phyloP scores from a whole-genome alignment of 2,329 filamentous ascomycete genomes.

The Emmonsia crescens region DNA sequence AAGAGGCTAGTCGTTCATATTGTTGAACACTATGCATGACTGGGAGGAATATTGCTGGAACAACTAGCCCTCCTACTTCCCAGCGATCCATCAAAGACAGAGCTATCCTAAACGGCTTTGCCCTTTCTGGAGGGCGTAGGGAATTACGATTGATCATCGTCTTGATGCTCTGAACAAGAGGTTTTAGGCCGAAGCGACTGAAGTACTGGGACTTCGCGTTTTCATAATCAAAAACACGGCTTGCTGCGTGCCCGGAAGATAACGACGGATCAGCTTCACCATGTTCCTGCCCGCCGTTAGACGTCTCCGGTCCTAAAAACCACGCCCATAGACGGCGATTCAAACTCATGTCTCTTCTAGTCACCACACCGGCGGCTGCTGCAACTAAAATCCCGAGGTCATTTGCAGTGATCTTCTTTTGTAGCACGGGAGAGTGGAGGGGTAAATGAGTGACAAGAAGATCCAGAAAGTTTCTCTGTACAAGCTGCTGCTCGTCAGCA shows the following conservation, averaged over 20 bases:
- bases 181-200: constrained; percentile 61
- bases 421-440: constrained; percentile 69
- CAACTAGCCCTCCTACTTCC: constrained; percentile 86
- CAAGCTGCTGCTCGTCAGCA: constrained; percentile 74
- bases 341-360: constrained; percentile 87
- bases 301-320: constrained; percentile 72
- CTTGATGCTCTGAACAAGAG: constrained; percentile 63
- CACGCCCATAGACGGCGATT: constrained; percentile 93
- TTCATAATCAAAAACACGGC: constrained; percentile 30
- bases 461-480: constrained; percentile 90
- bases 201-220: constrained; percentile 68
- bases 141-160: constrained; percentile 57
- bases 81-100: constrained; percentile 95
- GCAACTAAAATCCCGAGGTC: constrained; percentile 75
- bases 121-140: constrained; percentile 53
- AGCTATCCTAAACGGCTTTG: constrained; percentile 80
- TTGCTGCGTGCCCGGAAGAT: constrained; percentile 19
- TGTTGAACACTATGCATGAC: constrained; percentile 67
- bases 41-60: constrained; percentile 79
- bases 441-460: constrained; percentile 83
- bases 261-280: constrained; percentile 20
- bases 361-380: constrained; percentile 78
- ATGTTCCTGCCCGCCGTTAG: constrained; percentile 28
- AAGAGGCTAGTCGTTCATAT: constrained; percentile 56
- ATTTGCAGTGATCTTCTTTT: constrained; percentile 56